Evolutionary conservation across 2,329 filamentous ascomycete species (phyloP).

Genomic region (Sclerotinia spermophila): DNA sequence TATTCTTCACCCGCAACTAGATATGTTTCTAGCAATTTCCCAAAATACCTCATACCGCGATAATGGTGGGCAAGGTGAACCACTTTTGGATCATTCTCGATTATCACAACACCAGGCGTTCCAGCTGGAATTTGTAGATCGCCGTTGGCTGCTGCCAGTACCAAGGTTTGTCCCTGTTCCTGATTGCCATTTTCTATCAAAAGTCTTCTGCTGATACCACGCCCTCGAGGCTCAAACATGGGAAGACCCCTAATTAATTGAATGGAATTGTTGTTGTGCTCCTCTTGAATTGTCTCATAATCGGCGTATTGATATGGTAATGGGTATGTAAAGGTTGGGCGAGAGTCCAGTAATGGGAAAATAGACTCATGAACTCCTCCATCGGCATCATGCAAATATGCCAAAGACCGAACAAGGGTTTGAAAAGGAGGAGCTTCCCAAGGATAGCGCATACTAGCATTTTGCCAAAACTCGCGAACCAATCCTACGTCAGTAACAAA

Average conservation of each 20-base stretch:
- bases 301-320: constrained; percentile 68
- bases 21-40: constrained; percentile 69
- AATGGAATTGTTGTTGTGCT: constrained; percentile 80
- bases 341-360: constrained; percentile 56
- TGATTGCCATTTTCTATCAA: constrained; percentile 12
- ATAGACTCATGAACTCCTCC: constrained; percentile 39
- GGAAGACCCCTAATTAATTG: constrained; percentile 61
- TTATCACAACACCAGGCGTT: constrained; percentile 70
- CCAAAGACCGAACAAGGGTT: constrained; percentile 64
- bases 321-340: constrained; percentile 72
- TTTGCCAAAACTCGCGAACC: constrained; percentile 49
- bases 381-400: constrained; percentile 43
- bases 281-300: constrained; percentile 77
- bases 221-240: constrained; percentile 51
- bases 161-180: constrained; percentile 24
- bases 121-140: constrained; percentile 61
- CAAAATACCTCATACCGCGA: constrained; percentile 75
- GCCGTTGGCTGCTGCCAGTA: constrained; percentile 37
- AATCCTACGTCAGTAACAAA: constrained; percentile 46
- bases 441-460: constrained; percentile 75
- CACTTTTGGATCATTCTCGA: constrained; percentile 71
- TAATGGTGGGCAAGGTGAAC: constrained; percentile 72
- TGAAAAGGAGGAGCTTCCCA: constrained; percentile 81
- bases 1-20: constrained; percentile 51
- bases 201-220: constrained; percentile 4